A percentile compares a stretch with the other conserved stretches of the same genome.
These are phyloP conservation scores for Agastache rugosa DNA, from an alignment of 257 asterid genomes.

Conservation along the genomic window DNA sequence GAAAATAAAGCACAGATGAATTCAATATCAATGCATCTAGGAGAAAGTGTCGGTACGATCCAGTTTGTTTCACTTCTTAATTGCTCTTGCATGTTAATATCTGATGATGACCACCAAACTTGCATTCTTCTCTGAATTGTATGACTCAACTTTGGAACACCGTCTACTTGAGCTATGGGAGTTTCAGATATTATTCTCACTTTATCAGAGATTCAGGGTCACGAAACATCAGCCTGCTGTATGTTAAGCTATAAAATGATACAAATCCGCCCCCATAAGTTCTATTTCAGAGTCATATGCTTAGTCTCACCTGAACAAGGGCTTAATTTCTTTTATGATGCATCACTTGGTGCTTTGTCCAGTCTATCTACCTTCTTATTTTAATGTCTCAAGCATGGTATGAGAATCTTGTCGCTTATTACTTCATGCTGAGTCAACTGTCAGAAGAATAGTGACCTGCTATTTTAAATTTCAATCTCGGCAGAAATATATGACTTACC, in stretches of 20 bases:
- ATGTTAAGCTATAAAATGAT: not conserved
- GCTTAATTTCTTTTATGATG: not conserved
- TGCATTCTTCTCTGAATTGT: conserved; percentile 13
- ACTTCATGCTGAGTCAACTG: not conserved
- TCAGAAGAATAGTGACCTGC: not conserved
- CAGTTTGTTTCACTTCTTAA: conserved; percentile 24
- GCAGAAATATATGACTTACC: not conserved
- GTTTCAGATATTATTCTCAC: not conserved
- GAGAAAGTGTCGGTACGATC: conserved; percentile 88
- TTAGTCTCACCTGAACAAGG: too few species aligned
- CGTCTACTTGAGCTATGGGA: not conserved
- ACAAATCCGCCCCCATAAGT: not conserved
- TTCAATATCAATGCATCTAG: conserved; percentile 97
- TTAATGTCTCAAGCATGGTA: not conserved
- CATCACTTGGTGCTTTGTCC: conserved; percentile 11
- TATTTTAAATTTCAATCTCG: not conserved
- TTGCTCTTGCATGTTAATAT: conserved; percentile 10
- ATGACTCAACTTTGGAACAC: conserved; percentile 5
- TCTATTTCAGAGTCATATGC: conserved; percentile 5
- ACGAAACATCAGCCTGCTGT: not conserved
- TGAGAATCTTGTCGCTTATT: not conserved
- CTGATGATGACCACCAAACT: not conserved
- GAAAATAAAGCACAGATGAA: conserved; percentile 97
- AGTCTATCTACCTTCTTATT: conserved; percentile 1
- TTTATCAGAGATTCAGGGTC: not conserved